A percentile compares a stretch with the other conserved stretches of the same genome.
Evolutionary conservation across 345 rosid species (phyloP).

Genomic region (Turritis glabra): DNA sequence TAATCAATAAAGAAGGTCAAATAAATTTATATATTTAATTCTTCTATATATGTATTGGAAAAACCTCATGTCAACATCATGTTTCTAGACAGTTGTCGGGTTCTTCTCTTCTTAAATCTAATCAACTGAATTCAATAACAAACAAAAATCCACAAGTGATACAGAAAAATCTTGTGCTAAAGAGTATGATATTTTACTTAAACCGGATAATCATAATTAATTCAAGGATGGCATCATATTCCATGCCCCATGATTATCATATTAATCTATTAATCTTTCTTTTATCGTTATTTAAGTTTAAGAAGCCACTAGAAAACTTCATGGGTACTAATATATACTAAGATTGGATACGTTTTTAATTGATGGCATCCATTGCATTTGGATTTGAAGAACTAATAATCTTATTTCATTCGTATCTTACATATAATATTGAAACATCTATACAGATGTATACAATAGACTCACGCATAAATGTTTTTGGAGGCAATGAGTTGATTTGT

Average conservation of each 20-base stretch:
- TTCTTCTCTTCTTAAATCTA: neutral
- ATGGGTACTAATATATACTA: slow-evolving; percentile 1
- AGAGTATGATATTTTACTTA: neutral
- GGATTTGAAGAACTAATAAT: neutral
- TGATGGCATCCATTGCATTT: slow-evolving; percentile 15
- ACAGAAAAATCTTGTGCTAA: neutral
- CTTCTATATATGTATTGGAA: neutral
- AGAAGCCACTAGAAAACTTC: slow-evolving; percentile 24
- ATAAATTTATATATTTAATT: neutral
- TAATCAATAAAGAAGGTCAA: neutral
- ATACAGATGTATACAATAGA: neutral
- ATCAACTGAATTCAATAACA: neutral
- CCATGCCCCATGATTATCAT: slow-evolving; percentile 26
- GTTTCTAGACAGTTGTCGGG: slow-evolving; percentile 22
- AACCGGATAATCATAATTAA: slow-evolving; percentile 4
- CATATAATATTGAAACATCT: slow-evolving; percentile 6
- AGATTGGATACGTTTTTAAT: neutral
- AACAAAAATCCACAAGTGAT: neutral
- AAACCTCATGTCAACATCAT: slow-evolving; percentile 15
- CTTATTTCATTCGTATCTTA: neutral
- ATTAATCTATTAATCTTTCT: neutral
- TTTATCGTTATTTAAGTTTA: slow-evolving; percentile 15
- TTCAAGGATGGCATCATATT: slow-evolving; percentile 27
- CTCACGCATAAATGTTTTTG: neutral
- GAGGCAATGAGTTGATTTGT: neutral